Conservation (phyloP, 2,329 filamentous ascomycete species). For the Sclerotinia trifoliorum region DNA sequence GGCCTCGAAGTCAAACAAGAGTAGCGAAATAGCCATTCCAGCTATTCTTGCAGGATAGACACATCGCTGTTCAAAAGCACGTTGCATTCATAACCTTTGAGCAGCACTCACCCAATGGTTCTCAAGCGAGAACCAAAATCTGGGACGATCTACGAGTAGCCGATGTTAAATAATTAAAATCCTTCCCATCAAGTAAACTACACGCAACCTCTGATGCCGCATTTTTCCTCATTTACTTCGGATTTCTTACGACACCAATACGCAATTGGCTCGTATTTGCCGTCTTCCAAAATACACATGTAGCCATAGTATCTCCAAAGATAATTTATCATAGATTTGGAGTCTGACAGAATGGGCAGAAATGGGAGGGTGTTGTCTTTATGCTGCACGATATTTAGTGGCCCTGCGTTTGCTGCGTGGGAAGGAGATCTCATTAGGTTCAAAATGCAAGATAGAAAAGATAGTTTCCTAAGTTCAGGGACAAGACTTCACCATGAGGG, state of each 20-base stretch:
- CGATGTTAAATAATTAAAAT: conserved; percentile 24
- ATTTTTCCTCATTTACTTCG: too few relatives aligned
- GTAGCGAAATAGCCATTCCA: conserved; percentile 14
- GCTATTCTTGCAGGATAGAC: conserved; percentile 22
- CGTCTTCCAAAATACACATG: conserved; percentile 11
- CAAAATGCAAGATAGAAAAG: too few relatives aligned
- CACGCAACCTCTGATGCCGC: neutral
- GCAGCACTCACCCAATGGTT: conserved; percentile 21
- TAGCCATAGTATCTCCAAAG: conserved; percentile 25
- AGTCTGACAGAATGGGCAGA: too few relatives aligned
- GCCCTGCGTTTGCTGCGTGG: too few relatives aligned
- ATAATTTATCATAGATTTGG: neutral
- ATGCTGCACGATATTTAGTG: too few relatives aligned
- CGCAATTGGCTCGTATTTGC: conserved; percentile 4
- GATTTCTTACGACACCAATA: neutral
- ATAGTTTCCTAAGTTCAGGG: too few relatives aligned
- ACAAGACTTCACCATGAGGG: too few relatives aligned
- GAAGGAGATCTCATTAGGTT: too few relatives aligned
- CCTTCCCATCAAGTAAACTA: conserved; percentile 15
- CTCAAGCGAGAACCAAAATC: conserved; percentile 13
- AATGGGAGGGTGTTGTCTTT: too few relatives aligned
- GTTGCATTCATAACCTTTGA: conserved; percentile 27
- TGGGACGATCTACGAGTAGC: conserved; percentile 28
- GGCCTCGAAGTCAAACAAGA: conserved; percentile 22
- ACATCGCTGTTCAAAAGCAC: conserved; percentile 15